A percentile compares a stretch with the other conserved stretches of the same genome.
Evolutionary conservation across 2,329 filamentous ascomycete species (phyloP).

Genomic region (Phoma sp.): DNA sequence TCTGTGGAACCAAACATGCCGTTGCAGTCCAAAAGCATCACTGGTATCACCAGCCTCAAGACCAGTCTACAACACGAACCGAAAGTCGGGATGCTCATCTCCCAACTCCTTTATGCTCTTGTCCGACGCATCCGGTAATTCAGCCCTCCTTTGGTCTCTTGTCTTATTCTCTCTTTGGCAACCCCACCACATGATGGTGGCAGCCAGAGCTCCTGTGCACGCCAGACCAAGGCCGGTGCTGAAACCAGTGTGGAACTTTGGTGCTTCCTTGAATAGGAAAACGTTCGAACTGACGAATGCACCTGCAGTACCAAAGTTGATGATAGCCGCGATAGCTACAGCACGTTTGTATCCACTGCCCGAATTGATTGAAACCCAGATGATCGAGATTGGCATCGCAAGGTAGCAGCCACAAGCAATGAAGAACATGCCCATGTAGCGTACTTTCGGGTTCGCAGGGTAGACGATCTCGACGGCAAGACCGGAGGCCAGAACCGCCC

Average conservation of each 20-base stretch:
- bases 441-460: constrained; percentile 46
- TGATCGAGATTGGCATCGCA: constrained; percentile 62
- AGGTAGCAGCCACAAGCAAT: constrained; percentile 62
- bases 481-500: constrained; percentile 52
- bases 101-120: constrained; percentile 51
- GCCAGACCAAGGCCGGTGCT: constrained; percentile 37
- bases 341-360: constrained; percentile 37
- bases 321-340: constrained; percentile 29
- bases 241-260: constrained; percentile 36
- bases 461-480: constrained; percentile 59
- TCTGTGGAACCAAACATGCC: too few relatives aligned
- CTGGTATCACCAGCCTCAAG: too few relatives aligned
- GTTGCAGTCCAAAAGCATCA: too few relatives aligned
- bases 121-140: constrained; percentile 38
- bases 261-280: constrained; percentile 35
- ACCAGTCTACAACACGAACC: constrained; percentile 41
- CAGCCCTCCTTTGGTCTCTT: constrained; percentile 51
- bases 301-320: constrained; percentile 59
- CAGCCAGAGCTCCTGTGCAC: constrained; percentile 45
- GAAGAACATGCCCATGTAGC: constrained; percentile 62
- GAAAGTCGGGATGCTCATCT: constrained; percentile 60
- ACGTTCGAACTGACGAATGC: constrained; percentile 59
- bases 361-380: constrained; percentile 63
- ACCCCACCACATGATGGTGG: constrained; percentile 51
- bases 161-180: constrained; percentile 58